A percentile compares a stretch with the other conserved stretches of the same genome.
Evolutionary conservation across 2,329 filamentous ascomycete genomes (phyloP).

Genomic region (Microsporum canis): DNA sequence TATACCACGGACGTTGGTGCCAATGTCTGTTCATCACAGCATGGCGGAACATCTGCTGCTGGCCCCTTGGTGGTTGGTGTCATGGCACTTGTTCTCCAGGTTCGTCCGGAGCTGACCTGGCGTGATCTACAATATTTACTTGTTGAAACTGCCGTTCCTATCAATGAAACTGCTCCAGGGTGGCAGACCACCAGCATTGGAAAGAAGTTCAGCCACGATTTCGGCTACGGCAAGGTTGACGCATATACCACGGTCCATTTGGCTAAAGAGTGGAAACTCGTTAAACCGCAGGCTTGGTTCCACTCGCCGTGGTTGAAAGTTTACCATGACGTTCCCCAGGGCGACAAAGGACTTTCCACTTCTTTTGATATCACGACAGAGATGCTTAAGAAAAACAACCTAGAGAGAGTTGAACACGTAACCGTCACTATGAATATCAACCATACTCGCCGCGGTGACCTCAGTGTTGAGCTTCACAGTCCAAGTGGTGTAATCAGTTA

Average conservation of each 20-base stretch:
- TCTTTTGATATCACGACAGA: conserved; percentile 71
- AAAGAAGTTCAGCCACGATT: conserved; percentile 85
- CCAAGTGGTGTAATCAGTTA: conserved; percentile 73
- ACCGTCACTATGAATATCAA: conserved; percentile 95
- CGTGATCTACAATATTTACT: conserved; percentile 88
- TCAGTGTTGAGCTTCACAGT: conserved; percentile 84
- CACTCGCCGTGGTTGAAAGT: conserved; percentile 91
- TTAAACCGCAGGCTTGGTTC: conserved; percentile 93
- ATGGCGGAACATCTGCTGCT: conserved; percentile 91
- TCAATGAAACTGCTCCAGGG: conserved; percentile 60
- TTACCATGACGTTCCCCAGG: conserved; percentile 73
- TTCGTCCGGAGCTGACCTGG: conserved; percentile 81
- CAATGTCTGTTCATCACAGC: conserved; percentile 65
- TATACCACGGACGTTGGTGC: conserved; percentile 91
- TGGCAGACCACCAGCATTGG: conserved; percentile 76
- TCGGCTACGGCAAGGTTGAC: conserved; percentile 91
- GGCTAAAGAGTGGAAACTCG: conserved; percentile 72
- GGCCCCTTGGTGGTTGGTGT: conserved; percentile 87
- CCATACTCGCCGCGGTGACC: conserved; percentile 74
- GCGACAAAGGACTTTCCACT: conserved; percentile 64
- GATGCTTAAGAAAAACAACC: conserved; percentile 69
- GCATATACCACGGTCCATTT: conserved; percentile 72
- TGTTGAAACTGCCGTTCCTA: conserved; percentile 68
- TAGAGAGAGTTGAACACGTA: conserved; percentile 83
- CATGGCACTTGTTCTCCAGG: conserved; percentile 74